Evolutionary conservation across 768 basidiomycete genomes (phyloP), one percentile per base, ranked within the genome.

Genomic region (Gloeostereum incarnatum): DNA sequence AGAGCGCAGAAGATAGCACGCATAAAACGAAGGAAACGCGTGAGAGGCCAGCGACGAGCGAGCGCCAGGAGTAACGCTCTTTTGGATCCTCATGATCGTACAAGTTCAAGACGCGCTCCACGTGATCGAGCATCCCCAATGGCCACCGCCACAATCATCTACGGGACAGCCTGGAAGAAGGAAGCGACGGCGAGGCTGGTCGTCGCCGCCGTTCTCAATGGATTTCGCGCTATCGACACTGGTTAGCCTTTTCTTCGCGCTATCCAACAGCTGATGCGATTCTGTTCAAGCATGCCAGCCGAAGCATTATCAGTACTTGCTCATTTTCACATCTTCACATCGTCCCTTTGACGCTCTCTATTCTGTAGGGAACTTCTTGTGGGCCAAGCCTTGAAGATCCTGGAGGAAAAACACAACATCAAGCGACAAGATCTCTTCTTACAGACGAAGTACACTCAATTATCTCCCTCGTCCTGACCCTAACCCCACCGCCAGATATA

Each of bases 181-280:
- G 80, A 82, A 39, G 56, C 66, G 17, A 91, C 89, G 1, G 60
- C 75, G 0, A 58, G 64, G 3, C 69, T 89, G 2, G 86, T 90
- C 14, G 59, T 81, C 35, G 68, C 64, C 39, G 89, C 89, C 7
- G 73, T 90, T 39, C 57, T 81, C 26, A 69, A 74, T 45, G 88
- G 89, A 4, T 91, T 90, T 53, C 62, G 78, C 32, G 86, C 81
- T 3, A 76, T 91, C 20, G 89, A 92, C 49, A 89, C 85, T n/a
- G 86, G 85, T 69, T 56, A 44, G 65, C 57, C 53, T 24, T 31
- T 16, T 10, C 22, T 21, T 37, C 4, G 34, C 34, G 32, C 27
- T 31, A n/a, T 29, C 19, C n/a, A 16, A 17, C 8, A 19, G 21
- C 20, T 32, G 2, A 22, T 30, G 36, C 39, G 21, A 40, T 29